A percentile compares a stretch with the other conserved stretches of the same genome.
These are phyloP conservation scores for Thermothelomyces thermophilus DNA, from an alignment of 2,329 filamentous ascomycete genomes.

Conservation along the genomic window DNA sequence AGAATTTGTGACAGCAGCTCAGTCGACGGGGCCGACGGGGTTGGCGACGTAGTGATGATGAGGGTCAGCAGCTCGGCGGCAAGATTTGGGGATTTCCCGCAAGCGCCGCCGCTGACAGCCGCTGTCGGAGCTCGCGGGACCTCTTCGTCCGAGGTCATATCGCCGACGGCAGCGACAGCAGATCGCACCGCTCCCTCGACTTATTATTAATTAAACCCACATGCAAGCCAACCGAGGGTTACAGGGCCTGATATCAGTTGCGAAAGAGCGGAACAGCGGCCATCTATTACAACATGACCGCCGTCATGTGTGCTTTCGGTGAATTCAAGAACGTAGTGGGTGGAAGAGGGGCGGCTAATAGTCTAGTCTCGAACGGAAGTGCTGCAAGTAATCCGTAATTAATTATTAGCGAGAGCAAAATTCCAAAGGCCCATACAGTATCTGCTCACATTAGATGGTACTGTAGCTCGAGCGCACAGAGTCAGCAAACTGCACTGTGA, in stretches of 20 bases:
- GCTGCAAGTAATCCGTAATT: no score
- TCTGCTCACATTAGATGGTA: no score
- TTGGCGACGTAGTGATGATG: slow-evolving; percentile 50
- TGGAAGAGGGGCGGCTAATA: no score
- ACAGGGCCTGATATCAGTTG: background rate
- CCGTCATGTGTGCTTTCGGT: no score
- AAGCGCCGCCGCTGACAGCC: background rate
- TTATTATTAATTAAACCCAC: no score
- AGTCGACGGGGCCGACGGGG: slow-evolving; percentile 46
- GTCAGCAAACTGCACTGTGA: no score
- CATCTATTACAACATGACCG: background rate
- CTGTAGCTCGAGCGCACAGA: no score
- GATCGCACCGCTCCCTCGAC: background rate
- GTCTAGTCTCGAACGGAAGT: no score
- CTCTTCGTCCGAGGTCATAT: slow-evolving; percentile 8
- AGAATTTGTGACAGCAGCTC: slow-evolving; percentile 45
- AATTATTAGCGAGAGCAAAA: no score
- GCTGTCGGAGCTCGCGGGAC: background rate
- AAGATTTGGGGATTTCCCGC: background rate
- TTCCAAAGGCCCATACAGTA: background rate
- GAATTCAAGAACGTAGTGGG: no score
- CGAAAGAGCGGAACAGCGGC: background rate
- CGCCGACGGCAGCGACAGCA: slow-evolving; percentile 3
- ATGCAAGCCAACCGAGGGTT: background rate
- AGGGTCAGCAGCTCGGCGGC: slow-evolving; percentile 33